phyloP scores from a whole-genome alignment of 1,139 yeast species.

The Tardiomyces depauwii region DNA sequence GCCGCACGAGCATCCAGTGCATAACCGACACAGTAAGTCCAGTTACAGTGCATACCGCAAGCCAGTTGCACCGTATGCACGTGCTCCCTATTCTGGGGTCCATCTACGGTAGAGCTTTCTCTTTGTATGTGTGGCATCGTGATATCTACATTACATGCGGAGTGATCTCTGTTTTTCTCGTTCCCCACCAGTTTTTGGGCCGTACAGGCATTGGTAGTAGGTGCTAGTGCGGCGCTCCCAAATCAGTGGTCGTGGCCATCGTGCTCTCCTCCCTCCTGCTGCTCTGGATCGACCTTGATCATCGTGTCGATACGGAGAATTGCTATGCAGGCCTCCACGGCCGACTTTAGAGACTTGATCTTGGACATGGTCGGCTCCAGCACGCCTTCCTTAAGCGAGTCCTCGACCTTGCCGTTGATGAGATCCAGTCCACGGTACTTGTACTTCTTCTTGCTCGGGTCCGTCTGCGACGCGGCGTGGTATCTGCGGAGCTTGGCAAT shows the following conservation, averaged over 20 bases:
- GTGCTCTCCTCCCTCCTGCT: slow-evolving; percentile 48
- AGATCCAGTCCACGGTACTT: slow-evolving; percentile 88
- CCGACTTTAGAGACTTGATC: slow-evolving; percentile 84
- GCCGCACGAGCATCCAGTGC: too few species aligned
- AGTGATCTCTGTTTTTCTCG: too few species aligned
- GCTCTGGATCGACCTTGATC: slow-evolving; percentile 96
- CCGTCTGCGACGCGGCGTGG: slow-evolving; percentile 91
- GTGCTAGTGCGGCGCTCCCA: too few species aligned
- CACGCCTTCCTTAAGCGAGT: slow-evolving; percentile 75
- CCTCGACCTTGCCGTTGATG: slow-evolving; percentile 82
- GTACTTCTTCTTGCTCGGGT: slow-evolving; percentile 72
- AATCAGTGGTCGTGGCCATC: slow-evolving; percentile 36
- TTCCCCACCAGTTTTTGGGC: too few species aligned
- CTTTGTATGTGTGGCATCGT: too few species aligned
- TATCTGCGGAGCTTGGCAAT: slow-evolving; percentile 93
- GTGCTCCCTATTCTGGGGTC: too few species aligned
- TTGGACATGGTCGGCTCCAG: slow-evolving; percentile 93
- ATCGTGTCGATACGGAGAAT: slow-evolving; percentile 95
- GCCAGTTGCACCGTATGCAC: too few species aligned
- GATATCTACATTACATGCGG: too few species aligned
- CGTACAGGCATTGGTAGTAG: too few species aligned
- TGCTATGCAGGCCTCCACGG: slow-evolving; percentile 96
- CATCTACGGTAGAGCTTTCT: too few species aligned
- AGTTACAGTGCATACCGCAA: too few species aligned
- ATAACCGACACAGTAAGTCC: too few species aligned